A percentile compares a stretch with the other conserved stretches of the same genome.
Conservation (phyloP, 2,329 filamentous ascomycete genomes). For the Aspergillus jensenii region DNA sequence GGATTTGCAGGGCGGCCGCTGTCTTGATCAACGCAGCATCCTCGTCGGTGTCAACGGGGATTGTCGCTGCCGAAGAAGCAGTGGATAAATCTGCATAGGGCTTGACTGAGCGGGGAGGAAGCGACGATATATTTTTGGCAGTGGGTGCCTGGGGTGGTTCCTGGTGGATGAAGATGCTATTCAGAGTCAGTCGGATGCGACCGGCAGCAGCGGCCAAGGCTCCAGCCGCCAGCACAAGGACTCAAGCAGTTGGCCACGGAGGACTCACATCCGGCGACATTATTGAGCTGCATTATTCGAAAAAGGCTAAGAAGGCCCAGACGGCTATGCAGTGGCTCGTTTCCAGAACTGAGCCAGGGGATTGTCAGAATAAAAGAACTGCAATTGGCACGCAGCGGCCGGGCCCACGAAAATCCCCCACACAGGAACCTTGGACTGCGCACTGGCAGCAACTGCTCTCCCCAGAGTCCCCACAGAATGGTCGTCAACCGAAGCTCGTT, state of each 20-base stretch:
- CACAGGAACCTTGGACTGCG: constrained; percentile 10
- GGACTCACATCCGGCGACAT: neutral
- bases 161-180: too few species aligned
- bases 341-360: constrained; percentile 1
- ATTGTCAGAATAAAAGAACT: too few species aligned
- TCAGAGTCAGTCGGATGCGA: neutral
- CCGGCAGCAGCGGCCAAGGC: neutral
- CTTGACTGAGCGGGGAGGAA: neutral
- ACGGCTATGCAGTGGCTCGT: neutral
- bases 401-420: constrained; percentile 25
- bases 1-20: neutral
- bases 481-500: constrained; percentile 9
- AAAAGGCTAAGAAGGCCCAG: neutral
- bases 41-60: neutral
- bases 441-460: constrained; percentile 12
- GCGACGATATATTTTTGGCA: neutral
- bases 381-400: constrained; percentile 14
- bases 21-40: neutral
- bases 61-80: neutral
- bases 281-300: neutral
- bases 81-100: neutral
- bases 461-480: constrained; percentile 22
- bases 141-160: too few species aligned
- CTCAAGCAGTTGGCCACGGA: neutral
- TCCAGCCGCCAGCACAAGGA: neutral